Evolutionary conservation across 139 green algal genomes (phyloP), one percentile per base, ranked within the genome.

Genomic region (Marvania coccoides): DNA sequence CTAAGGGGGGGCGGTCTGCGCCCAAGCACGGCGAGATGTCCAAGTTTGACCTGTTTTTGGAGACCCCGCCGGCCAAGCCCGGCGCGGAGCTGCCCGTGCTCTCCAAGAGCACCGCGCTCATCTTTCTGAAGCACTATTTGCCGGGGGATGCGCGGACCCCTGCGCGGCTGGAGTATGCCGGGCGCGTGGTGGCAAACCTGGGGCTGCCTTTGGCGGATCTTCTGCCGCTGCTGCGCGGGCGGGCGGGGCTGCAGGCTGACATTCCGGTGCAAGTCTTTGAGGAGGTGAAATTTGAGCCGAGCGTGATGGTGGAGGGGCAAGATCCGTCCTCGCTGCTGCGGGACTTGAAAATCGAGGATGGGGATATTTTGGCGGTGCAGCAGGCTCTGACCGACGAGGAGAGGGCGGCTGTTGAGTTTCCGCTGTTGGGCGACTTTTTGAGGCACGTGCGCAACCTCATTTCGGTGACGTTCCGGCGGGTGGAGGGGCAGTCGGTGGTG

Each of bases 61-160:
- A 95, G 80, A 58, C 42, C 45, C 76, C 75, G 2, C 59, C 31
- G 55, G 30, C 58, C 14, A 38, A 72, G 33, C 29, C 45, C 1
- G 60, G 61, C 3, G 37, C 28, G 6, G n/a, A 58, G 33, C 37
- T 77, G 28, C 56, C 35, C 0, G 30, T 58, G 6, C 35, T 69
- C 23, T 36, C 26, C 38, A 67, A 64, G 6, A 47, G 65, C 3
- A 69, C 80, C 37, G 69, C 94, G 42, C 76, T 96, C 45, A 71
- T 98, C 13, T 97, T 98, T 70, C 74, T 97, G 73, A 97, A 98
- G 83, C 64, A 87, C 26, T 98, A 92, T 51, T 34, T 26, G 8
- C 71, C 71, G 1, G 54, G 31, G 1, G 63, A 59, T 19, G 51
- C 46, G 6, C 30, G 37, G 81, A 28, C 60, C 8, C 30, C 31